Evolutionary conservation across 306 rosid species (phyloP), one percentile per base, ranked within the genome.

Genomic region (Gastrolobium bilobum): DNA sequence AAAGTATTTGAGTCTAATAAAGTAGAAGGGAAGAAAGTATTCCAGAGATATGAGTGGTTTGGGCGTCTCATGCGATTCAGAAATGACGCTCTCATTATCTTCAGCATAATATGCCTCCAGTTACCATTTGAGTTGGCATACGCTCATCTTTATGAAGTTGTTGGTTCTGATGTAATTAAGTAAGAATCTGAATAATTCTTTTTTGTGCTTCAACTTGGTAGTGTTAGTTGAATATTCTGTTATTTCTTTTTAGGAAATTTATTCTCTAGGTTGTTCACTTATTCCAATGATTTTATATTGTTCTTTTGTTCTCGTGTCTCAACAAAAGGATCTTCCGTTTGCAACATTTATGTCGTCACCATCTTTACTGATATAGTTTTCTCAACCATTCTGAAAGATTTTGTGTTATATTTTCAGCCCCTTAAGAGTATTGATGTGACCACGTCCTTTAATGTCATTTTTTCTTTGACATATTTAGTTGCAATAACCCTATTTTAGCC

Each of bases 101-200:
- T 91, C 85, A 86, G 98, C 82, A 95, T 91, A 68, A 89, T 95
- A 82, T 95, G 98, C 88, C 98, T 95, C 30, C 99, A 95, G 88
- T 82, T 95, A 72, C 99, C 99, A 0, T 91, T 95, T 84, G 99
- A 93, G 88, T 86, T 95, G 93, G 93, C 97, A 42, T 95, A 95
- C 54, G 99, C 99, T 71, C 97, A 95, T 91, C 91, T 91, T 79
- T 95, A 88, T 31, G 97, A 87, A 88, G 86, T 90, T 80, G 57
- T 87, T 73, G 64, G 33, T 62, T 91, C 91, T 15, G 94, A 91
- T 82, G 13, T 78, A 83, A 61, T 89, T 34, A 95, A 85, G 99
- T 95, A 87, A 93, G 98, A 76, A 76, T 78, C 64, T 6, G 2
- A 31, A 53, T 52, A 71, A 37, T 62, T 40, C 58, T 79, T 68